A percentile compares a stretch with the other conserved stretches of the same genome.
These are phyloP conservation scores for Candida coquimbonensis DNA, from an alignment of 805 yeast species.

Conservation along the genomic window DNA sequence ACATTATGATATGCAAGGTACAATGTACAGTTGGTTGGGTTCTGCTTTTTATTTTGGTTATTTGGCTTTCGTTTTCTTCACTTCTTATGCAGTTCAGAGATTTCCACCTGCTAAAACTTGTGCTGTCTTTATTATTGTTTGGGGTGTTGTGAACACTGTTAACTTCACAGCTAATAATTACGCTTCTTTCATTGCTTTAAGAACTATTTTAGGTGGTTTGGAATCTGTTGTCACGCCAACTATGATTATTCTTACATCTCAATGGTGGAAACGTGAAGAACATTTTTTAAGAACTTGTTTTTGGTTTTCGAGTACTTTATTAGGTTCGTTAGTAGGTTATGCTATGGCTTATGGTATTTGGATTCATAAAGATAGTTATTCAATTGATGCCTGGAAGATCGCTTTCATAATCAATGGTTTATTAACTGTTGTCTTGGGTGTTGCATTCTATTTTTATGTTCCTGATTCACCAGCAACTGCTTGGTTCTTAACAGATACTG, in stretches of 20 bases:
- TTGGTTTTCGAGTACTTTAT: constrained; percentile 28
- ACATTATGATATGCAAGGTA: constrained; percentile 36
- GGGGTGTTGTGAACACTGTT: constrained; percentile 42
- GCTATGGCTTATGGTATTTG: constrained; percentile 37
- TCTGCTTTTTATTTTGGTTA: constrained; percentile 50
- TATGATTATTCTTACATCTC: constrained; percentile 14
- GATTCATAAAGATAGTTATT: constrained; percentile 21
- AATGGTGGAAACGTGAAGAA: constrained; percentile 21
- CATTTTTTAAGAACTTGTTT: constrained; percentile 26
- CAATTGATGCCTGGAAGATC: constrained; percentile 44
- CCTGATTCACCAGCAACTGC: constrained; percentile 42
- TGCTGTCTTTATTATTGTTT: constrained; percentile 28
- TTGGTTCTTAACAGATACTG: constrained; percentile 32
- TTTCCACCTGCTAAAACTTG: constrained; percentile 38
- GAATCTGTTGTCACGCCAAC: constrained; percentile 35
- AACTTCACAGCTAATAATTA: constrained; percentile 35
- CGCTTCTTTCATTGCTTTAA: constrained; percentile 37
- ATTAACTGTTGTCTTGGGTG: constrained; percentile 41
- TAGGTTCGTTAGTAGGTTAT: constrained; percentile 36
- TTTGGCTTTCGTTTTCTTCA: constrained; percentile 41
- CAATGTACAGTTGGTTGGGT: constrained; percentile 38
- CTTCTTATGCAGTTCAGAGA: constrained; percentile 36
- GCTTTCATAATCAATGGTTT: constrained; percentile 47
- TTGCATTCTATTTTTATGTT: constrained; percentile 32
- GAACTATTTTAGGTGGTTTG: constrained; percentile 43